These are phyloP conservation scores for Porodaedalea pini DNA, from an alignment of 1,284 basidiomycete genomes.

Conservation along the genomic window DNA sequence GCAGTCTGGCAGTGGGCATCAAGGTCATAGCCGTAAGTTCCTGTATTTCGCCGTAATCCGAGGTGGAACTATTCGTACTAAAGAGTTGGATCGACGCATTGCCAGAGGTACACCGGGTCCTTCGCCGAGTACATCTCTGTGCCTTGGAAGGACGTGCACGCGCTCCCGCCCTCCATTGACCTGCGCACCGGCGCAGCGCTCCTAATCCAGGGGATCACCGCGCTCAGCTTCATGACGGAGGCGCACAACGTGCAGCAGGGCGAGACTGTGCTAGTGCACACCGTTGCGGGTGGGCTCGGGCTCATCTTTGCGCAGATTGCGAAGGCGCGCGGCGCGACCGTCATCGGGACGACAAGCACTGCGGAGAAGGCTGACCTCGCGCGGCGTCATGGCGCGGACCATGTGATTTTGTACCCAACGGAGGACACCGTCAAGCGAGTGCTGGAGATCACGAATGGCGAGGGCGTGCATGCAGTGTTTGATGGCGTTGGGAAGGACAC, in stretches of 20 bases:
- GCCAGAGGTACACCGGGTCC: slow-evolving; percentile 49
- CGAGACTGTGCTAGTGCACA: slow-evolving; percentile 78
- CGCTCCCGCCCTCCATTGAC: slow-evolving; percentile 58
- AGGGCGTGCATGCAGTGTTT: slow-evolving; percentile 84
- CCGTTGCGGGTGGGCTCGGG: slow-evolving; percentile 79
- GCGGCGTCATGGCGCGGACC: slow-evolving; percentile 75
- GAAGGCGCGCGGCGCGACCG: slow-evolving; percentile 76
- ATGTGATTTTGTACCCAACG: slow-evolving; percentile 79
- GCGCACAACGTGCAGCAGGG: slow-evolving; percentile 78
- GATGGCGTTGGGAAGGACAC: slow-evolving; percentile 96
- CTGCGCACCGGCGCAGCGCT: slow-evolving; percentile 66
- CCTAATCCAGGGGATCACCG: slow-evolving; percentile 78
- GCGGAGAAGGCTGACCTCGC: slow-evolving; percentile 84
- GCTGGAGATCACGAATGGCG: slow-evolving; percentile 75
- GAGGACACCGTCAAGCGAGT: slow-evolving; percentile 72
- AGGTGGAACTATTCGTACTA: background rate
- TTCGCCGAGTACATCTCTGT: slow-evolving; percentile 79
- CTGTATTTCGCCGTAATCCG: background rate
- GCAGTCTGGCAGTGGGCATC: slow-evolving; percentile 55
- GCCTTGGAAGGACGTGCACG: slow-evolving; percentile 60
- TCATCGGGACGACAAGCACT: slow-evolving; percentile 94
- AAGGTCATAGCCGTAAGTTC: slow-evolving; percentile 59
- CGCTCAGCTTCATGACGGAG: slow-evolving; percentile 77
- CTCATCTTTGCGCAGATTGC: slow-evolving; percentile 59
- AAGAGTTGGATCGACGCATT: background rate